Evolutionary conservation across 805 yeast genomes (phyloP).

Genomic region (Candida easanensis): DNA sequence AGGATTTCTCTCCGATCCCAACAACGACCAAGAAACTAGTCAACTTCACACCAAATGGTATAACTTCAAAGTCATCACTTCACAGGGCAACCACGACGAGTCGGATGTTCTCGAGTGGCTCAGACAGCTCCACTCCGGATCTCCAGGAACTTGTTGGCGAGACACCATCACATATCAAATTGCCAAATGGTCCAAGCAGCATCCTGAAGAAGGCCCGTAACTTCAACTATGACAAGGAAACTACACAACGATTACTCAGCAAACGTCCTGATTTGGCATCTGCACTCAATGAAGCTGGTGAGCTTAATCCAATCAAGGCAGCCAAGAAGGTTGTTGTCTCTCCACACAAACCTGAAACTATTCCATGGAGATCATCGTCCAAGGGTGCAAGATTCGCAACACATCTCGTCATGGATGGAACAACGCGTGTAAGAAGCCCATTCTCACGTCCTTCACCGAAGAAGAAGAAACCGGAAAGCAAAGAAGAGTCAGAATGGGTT

Average conservation of each 20-base stretch:
- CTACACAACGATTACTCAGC: constrained; percentile 17
- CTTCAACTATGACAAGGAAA: constrained; percentile 20
- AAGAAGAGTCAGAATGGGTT: constrained; percentile 18
- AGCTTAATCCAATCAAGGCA: constrained; percentile 32
- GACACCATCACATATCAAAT: constrained; percentile 12
- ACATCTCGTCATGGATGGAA: constrained; percentile 24
- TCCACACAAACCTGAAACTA: constrained; percentile 32
- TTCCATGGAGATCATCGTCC: constrained; percentile 6
- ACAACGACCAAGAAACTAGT: constrained; percentile 15
- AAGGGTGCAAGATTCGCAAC: constrained; percentile 19
- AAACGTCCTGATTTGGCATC: constrained; percentile 23
- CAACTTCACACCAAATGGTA: constrained; percentile 5
- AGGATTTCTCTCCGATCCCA: constrained; percentile 15
- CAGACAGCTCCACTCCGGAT: constrained; percentile 2
- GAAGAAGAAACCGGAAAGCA: constrained; percentile 3
- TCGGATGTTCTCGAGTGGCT: background rate
- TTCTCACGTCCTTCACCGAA: constrained; percentile 18
- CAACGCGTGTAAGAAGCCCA: constrained; percentile 18
- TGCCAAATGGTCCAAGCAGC: constrained; percentile 17
- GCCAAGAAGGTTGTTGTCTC: constrained; percentile 34
- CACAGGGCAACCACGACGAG: constrained; percentile 9
- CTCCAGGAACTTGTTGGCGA: constrained; percentile 2
- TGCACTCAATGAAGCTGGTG: constrained; percentile 25
- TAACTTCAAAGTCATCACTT: constrained; percentile 3
- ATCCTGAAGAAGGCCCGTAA: constrained; percentile 23